Percentiles rank a stretch among this genome's conserved stretches.
phyloP scores from a whole-genome alignment of 441 rosid genomes.

The Croton setiger region DNA sequence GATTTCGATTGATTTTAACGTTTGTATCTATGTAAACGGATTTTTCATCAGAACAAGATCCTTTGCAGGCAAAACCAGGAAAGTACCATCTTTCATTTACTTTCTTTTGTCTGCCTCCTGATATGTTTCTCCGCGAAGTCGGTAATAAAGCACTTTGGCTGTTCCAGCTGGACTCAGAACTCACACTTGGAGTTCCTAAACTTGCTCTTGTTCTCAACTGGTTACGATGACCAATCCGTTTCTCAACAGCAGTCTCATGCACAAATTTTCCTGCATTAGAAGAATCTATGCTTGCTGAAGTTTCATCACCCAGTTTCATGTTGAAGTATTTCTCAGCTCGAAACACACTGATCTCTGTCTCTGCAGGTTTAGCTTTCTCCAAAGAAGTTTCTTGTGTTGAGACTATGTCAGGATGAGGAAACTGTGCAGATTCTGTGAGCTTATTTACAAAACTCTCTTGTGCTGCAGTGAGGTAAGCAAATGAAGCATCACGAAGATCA shows the following conservation, averaged over 20 bases:
- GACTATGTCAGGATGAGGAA: slow-evolving; percentile 31
- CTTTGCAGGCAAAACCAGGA: slow-evolving; percentile 54
- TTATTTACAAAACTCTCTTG: slow-evolving; percentile 37
- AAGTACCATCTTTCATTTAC: slow-evolving; percentile 46
- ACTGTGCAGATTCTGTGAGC: slow-evolving; percentile 33
- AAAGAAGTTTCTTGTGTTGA: slow-evolving; percentile 35
- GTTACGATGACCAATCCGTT: slow-evolving; percentile 28
- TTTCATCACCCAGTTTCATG: slow-evolving; percentile 41
- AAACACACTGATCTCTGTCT: slow-evolving; percentile 60
- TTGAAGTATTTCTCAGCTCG: slow-evolving; percentile 74
- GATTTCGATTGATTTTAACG: slow-evolving; percentile 22
- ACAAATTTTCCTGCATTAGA: slow-evolving; percentile 20
- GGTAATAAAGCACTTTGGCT: slow-evolving; percentile 53
- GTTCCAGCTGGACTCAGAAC: slow-evolving; percentile 63
- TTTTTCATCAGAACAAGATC: slow-evolving; percentile 60
- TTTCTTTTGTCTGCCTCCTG: slow-evolving; percentile 36
- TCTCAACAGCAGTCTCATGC: slow-evolving; percentile 17
- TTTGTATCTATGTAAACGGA: slow-evolving; percentile 38
- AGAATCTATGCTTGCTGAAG: slow-evolving; percentile 19
- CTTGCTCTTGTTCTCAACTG: slow-evolving; percentile 36
- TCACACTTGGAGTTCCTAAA: slow-evolving; percentile 55
- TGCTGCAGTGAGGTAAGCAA: slow-evolving; percentile 43
- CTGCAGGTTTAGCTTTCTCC: slow-evolving; percentile 33
- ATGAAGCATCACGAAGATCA: slow-evolving; percentile 54
- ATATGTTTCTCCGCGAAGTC: slow-evolving; percentile 24